Evolutionary conservation across 371 early-diverging fungal genomes (phyloP).

Genomic region (Mortierella polycephala): DNA sequence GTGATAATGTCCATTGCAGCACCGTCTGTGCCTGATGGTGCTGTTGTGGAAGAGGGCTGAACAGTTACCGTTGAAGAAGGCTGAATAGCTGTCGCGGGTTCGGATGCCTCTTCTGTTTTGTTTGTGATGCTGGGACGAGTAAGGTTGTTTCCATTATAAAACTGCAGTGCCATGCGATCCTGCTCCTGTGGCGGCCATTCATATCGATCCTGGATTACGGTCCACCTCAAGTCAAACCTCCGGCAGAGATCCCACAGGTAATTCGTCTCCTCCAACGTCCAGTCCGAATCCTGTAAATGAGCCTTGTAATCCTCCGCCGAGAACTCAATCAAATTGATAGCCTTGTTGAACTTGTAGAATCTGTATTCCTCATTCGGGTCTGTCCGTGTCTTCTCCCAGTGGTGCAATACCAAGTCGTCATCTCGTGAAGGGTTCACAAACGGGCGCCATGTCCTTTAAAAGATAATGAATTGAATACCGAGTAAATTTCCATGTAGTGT

Average conservation of each 20-base stretch:
- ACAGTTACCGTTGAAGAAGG: not conserved
- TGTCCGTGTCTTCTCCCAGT: constrained; percentile 80
- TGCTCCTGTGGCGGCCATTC: constrained; percentile 58
- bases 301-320: constrained; percentile 78
- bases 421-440: constrained; percentile 84
- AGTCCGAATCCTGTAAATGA: constrained; percentile 72
- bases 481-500: not conserved
- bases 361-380: constrained; percentile 64
- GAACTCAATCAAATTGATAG: constrained; percentile 69
- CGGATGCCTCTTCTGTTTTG: not conserved
- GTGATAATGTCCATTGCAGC: no score
- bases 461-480: not conserved
- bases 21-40: not conserved
- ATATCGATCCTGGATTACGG: constrained; percentile 88
- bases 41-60: not conserved
- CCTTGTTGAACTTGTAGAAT: constrained; percentile 76
- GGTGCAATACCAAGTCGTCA: constrained; percentile 76
- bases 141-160: constrained; percentile 24
- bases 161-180: constrained; percentile 37
- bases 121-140: not conserved
- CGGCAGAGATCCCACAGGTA: constrained; percentile 82
- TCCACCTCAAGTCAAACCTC: constrained; percentile 83
- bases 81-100: not conserved
- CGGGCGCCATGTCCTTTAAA: constrained; percentile 71
- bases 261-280: constrained; percentile 90